phyloP scores from a whole-genome alignment of 345 rosid genomes.

The Xanthoceras sorbifolium region DNA sequence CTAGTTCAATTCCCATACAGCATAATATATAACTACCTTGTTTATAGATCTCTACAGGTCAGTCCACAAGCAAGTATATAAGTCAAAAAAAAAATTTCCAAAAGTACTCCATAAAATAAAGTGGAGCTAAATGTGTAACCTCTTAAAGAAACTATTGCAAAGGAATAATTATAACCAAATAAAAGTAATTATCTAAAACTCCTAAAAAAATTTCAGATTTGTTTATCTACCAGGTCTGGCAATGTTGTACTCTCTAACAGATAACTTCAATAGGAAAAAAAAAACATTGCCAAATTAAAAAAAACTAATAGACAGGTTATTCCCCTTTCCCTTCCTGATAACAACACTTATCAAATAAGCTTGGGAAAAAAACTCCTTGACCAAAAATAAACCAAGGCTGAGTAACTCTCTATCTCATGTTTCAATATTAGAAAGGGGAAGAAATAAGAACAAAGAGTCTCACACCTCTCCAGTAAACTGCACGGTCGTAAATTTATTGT shows the following conservation, averaged over 20 bases:
- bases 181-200: not conserved
- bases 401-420: not conserved
- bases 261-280: not conserved
- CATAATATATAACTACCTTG: too few relatives aligned
- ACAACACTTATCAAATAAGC: not conserved
- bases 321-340: too few relatives aligned
- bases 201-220: not conserved
- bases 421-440: not conserved
- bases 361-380: not conserved
- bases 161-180: not conserved
- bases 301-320: not conserved
- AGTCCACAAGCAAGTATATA: too few relatives aligned
- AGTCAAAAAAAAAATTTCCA: too few relatives aligned
- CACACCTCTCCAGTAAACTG: constrained; percentile 95
- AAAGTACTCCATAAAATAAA: not conserved
- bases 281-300: not conserved
- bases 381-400: not conserved
- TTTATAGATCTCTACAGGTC: too few relatives aligned
- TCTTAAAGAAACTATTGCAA: not conserved
- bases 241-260: not conserved
- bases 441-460: not conserved
- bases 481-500: constrained; percentile 87
- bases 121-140: not conserved
- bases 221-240: not conserved
- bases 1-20: too few relatives aligned